Evolutionary conservation across 805 yeast species (phyloP).

Genomic region (Barnettozyma sucrosica): DNA sequence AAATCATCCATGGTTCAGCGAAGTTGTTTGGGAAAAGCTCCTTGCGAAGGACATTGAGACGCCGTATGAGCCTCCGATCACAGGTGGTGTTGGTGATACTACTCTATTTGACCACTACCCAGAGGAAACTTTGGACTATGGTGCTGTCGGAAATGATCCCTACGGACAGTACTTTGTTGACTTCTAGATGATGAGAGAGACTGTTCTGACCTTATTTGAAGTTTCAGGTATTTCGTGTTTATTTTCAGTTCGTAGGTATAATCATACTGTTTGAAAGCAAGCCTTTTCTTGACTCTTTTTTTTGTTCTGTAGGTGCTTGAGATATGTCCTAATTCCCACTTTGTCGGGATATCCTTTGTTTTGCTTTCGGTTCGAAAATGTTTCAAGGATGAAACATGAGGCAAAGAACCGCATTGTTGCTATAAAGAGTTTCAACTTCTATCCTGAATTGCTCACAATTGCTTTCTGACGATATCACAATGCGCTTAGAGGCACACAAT

Average conservation of each 20-base stretch:
- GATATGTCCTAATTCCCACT: background rate
- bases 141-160: conserved; percentile 68
- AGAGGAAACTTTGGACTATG: conserved; percentile 84
- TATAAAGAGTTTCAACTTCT: background rate
- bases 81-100: conserved; percentile 89
- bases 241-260: background rate
- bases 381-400: background rate
- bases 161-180: conserved; percentile 57
- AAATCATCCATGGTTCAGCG: conserved; percentile 85
- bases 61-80: conserved; percentile 94
- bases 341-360: background rate
- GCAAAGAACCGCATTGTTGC: background rate
- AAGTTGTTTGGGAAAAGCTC: conserved; percentile 89
- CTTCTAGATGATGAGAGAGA: conserved; percentile 32
- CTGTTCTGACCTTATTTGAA: no score
- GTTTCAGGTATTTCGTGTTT: background rate
- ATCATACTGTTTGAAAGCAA: background rate
- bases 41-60: conserved; percentile 85
- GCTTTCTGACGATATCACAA: background rate
- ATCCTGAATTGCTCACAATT: background rate
- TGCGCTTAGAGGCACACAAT: background rate
- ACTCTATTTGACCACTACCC: conserved; percentile 79
- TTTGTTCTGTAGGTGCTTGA: no score
- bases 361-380: background rate
- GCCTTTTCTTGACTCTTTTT: background rate